These are phyloP conservation scores for Coemansia sp. DNA, from an alignment of 192 early-diverging fungal genomes.

Conservation along the genomic window DNA sequence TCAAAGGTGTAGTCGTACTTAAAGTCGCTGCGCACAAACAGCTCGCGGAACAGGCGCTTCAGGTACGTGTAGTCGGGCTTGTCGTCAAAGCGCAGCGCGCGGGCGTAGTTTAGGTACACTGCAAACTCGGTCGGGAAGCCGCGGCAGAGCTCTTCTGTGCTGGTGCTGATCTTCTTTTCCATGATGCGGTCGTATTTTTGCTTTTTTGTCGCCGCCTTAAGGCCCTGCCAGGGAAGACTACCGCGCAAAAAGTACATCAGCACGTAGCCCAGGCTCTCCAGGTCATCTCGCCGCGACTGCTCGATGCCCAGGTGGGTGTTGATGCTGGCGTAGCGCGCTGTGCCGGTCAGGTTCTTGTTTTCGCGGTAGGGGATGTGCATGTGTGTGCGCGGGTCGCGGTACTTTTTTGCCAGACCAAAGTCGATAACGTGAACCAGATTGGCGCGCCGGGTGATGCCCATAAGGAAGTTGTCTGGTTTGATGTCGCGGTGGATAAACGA, in stretches of 20 bases:
- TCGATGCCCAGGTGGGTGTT: conserved; percentile 84
- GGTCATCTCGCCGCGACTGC: conserved; percentile 86
- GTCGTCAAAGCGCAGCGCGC: conserved; percentile 83
- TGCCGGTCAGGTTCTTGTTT: conserved; percentile 91
- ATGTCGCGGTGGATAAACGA: conserved; percentile 91
- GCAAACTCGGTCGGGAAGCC: conserved; percentile 83
- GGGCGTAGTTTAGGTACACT: conserved; percentile 83
- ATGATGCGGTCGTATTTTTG: conserved; percentile 95
- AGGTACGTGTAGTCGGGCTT: conserved; percentile 89
- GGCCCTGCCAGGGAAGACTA: conserved; percentile 88
- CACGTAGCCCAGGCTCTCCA: conserved; percentile 86
- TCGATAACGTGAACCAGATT: conserved; percentile 87
- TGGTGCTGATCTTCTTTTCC: conserved; percentile 88
- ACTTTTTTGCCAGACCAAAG: conserved; percentile 89
- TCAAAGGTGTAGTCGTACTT: conserved; percentile 89
- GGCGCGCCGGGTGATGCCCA: conserved; percentile 80
- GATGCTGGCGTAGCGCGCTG: conserved; percentile 88
- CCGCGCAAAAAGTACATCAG: conserved; percentile 91
- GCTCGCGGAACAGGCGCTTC: conserved; percentile 79
- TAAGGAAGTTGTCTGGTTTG: conserved; percentile 89
- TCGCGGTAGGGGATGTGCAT: conserved; percentile 89
- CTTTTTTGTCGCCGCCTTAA: conserved; percentile 85
- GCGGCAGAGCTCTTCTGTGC: conserved; percentile 77
- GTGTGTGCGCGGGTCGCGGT: conserved; percentile 76
- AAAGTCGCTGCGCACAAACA: conserved; percentile 78